Base-by-base conservation (phyloP, 1,139 yeast genomes). In the Taphrina sp. region DNA sequence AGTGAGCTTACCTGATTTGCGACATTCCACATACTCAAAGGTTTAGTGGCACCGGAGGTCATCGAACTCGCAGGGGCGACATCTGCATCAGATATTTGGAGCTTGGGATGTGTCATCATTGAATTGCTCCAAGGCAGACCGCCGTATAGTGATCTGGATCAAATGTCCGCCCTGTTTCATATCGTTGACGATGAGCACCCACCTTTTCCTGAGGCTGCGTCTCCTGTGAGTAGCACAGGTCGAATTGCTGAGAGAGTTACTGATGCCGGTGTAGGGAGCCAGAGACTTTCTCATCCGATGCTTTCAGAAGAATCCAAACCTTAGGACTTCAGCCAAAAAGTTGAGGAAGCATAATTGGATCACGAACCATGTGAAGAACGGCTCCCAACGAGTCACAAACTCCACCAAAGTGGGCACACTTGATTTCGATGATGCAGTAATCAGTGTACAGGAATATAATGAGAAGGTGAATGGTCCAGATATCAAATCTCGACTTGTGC, bases 101-200 rank as follows among this genome's bases (percentile, higher is more conserved):
- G 96, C n/a, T 71, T 92, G 34, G 99, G 97, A 1, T 95, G 96
- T 16, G 92, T 97, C 0, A 79, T 90, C 3, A 81, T 90, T 7
- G 99, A 92, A 67, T 72, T 92, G 49, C 73, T 88, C 56, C 85
- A 96, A 0, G 95, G 88, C 0, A 76, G 81, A 54, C 97, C 98
- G 0, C 96, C 97, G 0, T 88, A 87, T 64, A 84, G 85, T 61
- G 83, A 87, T 51, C 72, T 85, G 57, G 82, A 83, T 58, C 87
- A 89, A 23, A 85, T 89, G 82, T 87, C 95, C 0, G 90, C 96
- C 0, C 75, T 92, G 61, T 95, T 87, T 72, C 95, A 96, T 0
- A 88, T 90, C 56, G 96, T 94, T 1, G 82, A 88, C 16, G 95
- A 89, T 59, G 83, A 81, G 7, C 81, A 80, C 61, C 92, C 95